Evolutionary conservation across 257 asterid species (phyloP).

Genomic region (Gynochthodes officinalis): DNA sequence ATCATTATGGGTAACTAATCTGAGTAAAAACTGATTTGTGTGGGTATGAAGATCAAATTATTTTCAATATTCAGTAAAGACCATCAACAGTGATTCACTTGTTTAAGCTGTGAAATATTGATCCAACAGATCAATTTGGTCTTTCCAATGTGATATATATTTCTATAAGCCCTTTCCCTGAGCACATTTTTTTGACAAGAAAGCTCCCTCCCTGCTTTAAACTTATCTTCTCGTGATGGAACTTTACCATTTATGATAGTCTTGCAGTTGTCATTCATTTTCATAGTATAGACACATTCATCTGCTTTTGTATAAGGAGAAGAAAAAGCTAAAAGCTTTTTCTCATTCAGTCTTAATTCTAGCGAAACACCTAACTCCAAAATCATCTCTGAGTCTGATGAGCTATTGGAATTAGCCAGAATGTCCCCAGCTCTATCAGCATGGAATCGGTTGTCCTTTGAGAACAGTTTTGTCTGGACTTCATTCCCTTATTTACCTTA

Average conservation of each 20-base stretch:
- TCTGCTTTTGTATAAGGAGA: neutral
- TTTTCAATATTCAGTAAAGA: too few species aligned
- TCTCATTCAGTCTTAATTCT: neutral
- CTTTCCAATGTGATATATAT: too few species aligned
- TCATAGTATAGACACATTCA: neutral
- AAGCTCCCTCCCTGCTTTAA: neutral
- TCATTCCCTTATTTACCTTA: too few species aligned
- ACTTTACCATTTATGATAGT: too few species aligned
- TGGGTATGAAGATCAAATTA: too few species aligned
- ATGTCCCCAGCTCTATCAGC: neutral
- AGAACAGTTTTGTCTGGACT: neutral
- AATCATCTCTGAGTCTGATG: neutral
- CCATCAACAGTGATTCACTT: neutral
- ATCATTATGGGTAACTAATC: too few species aligned
- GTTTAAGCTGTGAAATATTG: neutral
- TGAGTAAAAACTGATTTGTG: too few species aligned
- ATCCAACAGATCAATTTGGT: neutral
- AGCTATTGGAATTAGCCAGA: neutral
- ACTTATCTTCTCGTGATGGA: too few species aligned
- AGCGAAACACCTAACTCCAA: neutral
- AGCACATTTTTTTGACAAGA: neutral
- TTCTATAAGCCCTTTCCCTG: neutral
- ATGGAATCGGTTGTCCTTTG: neutral
- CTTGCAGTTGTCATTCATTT: neutral
- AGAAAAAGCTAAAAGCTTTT: neutral